phyloP scores from a whole-genome alignment of 352 stramenopile genomes.

The Globisporangium lucens region DNA sequence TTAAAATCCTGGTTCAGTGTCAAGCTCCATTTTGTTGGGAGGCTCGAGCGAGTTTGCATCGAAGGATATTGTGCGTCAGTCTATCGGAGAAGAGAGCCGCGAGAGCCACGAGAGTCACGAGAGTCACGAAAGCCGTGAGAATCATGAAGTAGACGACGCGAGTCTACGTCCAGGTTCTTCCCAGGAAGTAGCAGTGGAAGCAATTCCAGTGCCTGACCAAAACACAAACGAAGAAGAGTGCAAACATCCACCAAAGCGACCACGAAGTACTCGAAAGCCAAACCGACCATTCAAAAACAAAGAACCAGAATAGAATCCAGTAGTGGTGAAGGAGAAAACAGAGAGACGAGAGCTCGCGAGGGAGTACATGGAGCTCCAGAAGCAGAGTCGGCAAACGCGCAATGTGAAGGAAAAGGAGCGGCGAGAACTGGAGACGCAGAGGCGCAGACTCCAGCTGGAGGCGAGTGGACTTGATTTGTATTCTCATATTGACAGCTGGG shows the following conservation, averaged over 20 bases:
- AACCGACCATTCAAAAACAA: not conserved
- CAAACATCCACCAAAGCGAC: not conserved
- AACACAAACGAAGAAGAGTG: not conserved
- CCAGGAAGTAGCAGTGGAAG: too few species aligned
- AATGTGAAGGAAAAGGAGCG: slow-evolving; percentile 36
- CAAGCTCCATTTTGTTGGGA: slow-evolving; percentile 13
- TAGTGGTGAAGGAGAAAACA: slow-evolving; percentile 24
- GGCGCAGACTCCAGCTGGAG: slow-evolving; percentile 47
- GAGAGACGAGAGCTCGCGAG: slow-evolving; percentile 53
- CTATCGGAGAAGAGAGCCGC: slow-evolving; percentile 15
- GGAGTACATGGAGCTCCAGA: slow-evolving; percentile 69
- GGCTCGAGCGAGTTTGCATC: not conserved
- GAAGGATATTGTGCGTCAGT: slow-evolving; percentile 7
- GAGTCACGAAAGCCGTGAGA: not conserved
- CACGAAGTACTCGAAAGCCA: not conserved
- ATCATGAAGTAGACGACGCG: not conserved
- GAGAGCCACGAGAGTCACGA: slow-evolving; percentile 1
- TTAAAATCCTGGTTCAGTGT: not conserved
- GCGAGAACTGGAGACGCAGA: slow-evolving; percentile 34
- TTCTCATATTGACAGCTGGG: not conserved
- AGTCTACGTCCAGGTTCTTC: not conserved
- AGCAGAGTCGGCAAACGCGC: slow-evolving; percentile 37
- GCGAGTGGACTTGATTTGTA: slow-evolving; percentile 16
- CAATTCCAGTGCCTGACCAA: not conserved
- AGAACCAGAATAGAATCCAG: slow-evolving; percentile 7